These are phyloP conservation scores for Sarcocystis neurona DNA, from an alignment of 169 alveolate species.

Conservation along the genomic window DNA sequence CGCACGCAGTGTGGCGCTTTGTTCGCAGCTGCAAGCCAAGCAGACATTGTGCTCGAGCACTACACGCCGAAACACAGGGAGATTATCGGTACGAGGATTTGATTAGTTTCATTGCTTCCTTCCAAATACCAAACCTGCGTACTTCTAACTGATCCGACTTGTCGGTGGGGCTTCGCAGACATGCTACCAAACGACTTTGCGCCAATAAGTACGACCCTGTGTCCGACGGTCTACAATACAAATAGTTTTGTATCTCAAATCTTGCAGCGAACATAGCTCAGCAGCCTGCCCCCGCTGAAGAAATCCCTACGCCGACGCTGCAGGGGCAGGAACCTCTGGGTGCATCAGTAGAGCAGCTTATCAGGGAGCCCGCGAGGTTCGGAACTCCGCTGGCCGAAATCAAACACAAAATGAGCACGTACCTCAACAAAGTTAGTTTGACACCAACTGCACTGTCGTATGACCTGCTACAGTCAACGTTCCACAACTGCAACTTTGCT, in stretches of 20 bases:
- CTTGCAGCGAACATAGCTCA: background rate
- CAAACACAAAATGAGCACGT: constrained; percentile 4
- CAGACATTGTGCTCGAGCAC: constrained; percentile 18
- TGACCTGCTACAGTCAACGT: background rate
- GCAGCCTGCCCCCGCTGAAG: constrained; percentile 19
- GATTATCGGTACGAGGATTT: constrained; percentile 5
- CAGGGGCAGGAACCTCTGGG: constrained; percentile 25
- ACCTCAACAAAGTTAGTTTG: background rate
- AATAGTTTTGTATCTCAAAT: background rate
- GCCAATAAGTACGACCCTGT: constrained; percentile 10
- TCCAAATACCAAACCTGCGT: too few relatives aligned
- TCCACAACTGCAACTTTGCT: background rate
- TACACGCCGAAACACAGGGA: constrained; percentile 34
- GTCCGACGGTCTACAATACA: too few relatives aligned
- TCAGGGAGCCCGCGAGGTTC: constrained; percentile 32
- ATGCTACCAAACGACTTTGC: constrained; percentile 28
- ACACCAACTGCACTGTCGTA: background rate
- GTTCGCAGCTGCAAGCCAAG: too few relatives aligned
- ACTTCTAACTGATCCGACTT: too few relatives aligned
- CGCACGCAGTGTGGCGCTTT: too few relatives aligned
- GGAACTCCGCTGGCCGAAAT: background rate
- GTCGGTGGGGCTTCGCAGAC: background rate
- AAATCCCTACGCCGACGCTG: background rate
- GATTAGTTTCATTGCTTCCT: too few relatives aligned
- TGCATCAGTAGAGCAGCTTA: constrained; percentile 18